Evolutionary conservation across 2,329 filamentous ascomycete genomes (phyloP).

Genomic region (Pyricularia pennisetigena): DNA sequence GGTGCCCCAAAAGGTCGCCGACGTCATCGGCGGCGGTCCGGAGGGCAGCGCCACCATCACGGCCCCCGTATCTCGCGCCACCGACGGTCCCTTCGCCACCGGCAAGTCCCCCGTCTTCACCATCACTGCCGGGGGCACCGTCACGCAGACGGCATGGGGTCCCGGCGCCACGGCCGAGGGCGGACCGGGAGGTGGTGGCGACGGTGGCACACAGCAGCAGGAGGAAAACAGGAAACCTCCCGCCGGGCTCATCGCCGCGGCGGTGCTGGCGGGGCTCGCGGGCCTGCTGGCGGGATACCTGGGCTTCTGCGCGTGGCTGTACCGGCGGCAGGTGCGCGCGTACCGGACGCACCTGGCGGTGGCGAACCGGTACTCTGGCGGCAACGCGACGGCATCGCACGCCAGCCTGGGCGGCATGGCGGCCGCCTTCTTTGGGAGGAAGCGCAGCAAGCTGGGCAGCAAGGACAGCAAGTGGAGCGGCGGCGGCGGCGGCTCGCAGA

Average conservation of each 20-base stretch:
- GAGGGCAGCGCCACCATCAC: conserved; percentile 48
- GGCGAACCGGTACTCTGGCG: conserved; percentile 43
- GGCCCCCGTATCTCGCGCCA: conserved; percentile 50
- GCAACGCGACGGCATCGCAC: conserved; percentile 25
- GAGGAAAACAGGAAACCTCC: conserved; percentile 11
- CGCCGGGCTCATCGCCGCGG: conserved; percentile 29
- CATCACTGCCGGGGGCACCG: conserved; percentile 39
- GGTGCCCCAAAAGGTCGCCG: conserved; percentile 54
- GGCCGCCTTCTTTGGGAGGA: conserved; percentile 16
- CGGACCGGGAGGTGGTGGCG: not conserved
- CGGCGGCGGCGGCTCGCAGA: not conserved
- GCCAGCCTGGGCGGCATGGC: conserved; percentile 18
- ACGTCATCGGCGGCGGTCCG: conserved; percentile 23
- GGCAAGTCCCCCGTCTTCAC: conserved; percentile 63
- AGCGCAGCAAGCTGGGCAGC: conserved; percentile 9
- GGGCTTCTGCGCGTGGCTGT: conserved; percentile 64
- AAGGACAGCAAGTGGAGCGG: conserved; percentile 2
- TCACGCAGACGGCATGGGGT: conserved; percentile 28
- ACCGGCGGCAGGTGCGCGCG: conserved; percentile 58
- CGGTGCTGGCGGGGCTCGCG: conserved; percentile 4
- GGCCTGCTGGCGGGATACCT: conserved; percentile 46
- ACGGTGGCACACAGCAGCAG: not conserved
- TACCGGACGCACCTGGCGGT: conserved; percentile 63
- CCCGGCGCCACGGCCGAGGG: conserved; percentile 29
- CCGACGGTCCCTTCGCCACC: conserved; percentile 60